Evolutionary conservation across 805 yeast species (phyloP), one percentile per base, ranked within the genome.

Genomic region (Candida insectorum): DNA sequence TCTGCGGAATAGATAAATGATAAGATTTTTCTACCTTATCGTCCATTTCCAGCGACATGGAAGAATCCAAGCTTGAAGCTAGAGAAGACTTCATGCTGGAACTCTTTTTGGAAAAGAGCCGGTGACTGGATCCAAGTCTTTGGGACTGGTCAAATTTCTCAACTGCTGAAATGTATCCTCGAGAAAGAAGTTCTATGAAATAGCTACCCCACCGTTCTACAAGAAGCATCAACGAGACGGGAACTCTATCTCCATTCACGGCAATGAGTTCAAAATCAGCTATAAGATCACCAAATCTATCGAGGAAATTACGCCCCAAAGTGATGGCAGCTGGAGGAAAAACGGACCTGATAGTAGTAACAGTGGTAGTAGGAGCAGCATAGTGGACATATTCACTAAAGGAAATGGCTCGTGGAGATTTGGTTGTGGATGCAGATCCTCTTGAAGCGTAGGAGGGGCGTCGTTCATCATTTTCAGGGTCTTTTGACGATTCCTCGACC

Each of bases 301-400:
- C 86, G 48, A 81, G 71, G 0, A 87, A 85, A 51, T 76, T 81
- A 47, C 85, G 72, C 3, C 93, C 93, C 26, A 85, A 58, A 0
- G 89, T 83, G 39, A 84, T 79, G 0, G 93, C 88, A 34, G 81
- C 77, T 1, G 86, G 79, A 2, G 89, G 86, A 45, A 84, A 80
- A 0, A 81, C 82, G 1, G 88, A 77, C 28, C 79, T 61, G 24
- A 81, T 74, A 2, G 84, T 77, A 16, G 84, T 75, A 44, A 80
- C 71, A 37, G 77, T 80, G 6, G 76, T 64, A 18, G 79, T 77
- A 1, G 91, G 91, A 0, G 89, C 85, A 17, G 81, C 77, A 52
- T 83, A 83, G 44, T 79, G 78, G 12, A 85, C 81, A 48, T 84
- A 85, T 20, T 77, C 85, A 33, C 75, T 82, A 51, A 83, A 84